Base-by-base conservation (phyloP, 305 asterid genomes). In the Fraxinus sp. region DNA sequence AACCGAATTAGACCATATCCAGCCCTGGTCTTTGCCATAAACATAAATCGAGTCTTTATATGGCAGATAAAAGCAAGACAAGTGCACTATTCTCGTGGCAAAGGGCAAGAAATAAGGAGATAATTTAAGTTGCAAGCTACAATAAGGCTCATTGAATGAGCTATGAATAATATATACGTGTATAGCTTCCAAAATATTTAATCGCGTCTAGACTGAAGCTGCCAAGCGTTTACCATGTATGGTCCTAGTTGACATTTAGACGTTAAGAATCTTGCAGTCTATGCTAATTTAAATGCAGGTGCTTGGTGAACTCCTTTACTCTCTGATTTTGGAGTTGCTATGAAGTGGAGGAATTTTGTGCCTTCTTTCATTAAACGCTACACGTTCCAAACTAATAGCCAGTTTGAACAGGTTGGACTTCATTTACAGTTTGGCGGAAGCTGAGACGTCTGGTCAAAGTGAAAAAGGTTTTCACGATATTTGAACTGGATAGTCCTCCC, bases 341-440 rank as follows among this genome's bases (percentile, higher is more conserved):
- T 4, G 64, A 22, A 55, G 82, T 13, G 30, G 44, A 72, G 37
- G 37, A 35, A 35, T 4, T 35, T 7, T 35, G 9, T 22, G 33
- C 6, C 16, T 62, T 62, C 64, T 52, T 52, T 41, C 35, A 30
- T 35, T 14, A 49, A 13, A 6, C 68, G 73, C 72, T 41, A 74
- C 59, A 39, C 13, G 70, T 77, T 77, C 39, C 35, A 22, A 83
- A 74, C 90, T 89, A 73, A 77, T 77, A 8, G 79, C 75, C 76
- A 32, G 80, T 85, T 80, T 87, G 49, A 83, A 85, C 94, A 95
- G 99, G 99, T 79, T 95, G 99, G 99, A 95, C 98, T 83, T 95
- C 99, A 46, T 95, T 95, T 87, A 95, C 99, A 10, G 99, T 95
- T 76, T 95, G 99, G 74, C 37, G 37, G 99, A 98, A 95, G 93